Conservation (phyloP, 2,329 filamentous ascomycete species). For the Arthrobotrys sphaeroides region DNA sequence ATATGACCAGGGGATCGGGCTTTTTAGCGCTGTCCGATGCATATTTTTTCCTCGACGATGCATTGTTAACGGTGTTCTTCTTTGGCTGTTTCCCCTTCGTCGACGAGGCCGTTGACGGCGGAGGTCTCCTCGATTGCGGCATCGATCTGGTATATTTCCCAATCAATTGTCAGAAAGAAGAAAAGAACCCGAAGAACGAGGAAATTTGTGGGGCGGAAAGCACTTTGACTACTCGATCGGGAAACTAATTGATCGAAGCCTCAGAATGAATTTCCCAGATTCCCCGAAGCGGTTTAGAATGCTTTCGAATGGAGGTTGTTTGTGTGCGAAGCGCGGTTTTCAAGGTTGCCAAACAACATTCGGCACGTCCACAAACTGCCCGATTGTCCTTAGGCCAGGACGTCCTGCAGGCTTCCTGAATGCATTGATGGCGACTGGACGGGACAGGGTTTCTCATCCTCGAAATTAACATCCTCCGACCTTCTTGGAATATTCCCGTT, state of each 20-base stretch:
- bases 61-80: background rate
- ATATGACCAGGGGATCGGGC: slow-evolving; percentile 9
- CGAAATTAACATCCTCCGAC: too few relatives aligned
- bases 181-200: background rate
- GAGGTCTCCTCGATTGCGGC: slow-evolving; percentile 37
- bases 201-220: background rate
- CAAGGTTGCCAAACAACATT: slow-evolving; percentile 37
- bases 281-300: slow-evolving; percentile 13
- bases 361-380: slow-evolving; percentile 53
- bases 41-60: slow-evolving; percentile 5
- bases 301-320: slow-evolving; percentile 14
- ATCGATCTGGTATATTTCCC: background rate
- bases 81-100: slow-evolving; percentile 12
- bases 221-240: slow-evolving; percentile 11
- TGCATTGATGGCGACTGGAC: too few relatives aligned
- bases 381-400: background rate
- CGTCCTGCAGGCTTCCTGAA: too few relatives aligned
- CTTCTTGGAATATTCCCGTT: too few relatives aligned
- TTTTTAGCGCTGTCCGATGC: background rate
- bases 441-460: too few relatives aligned
- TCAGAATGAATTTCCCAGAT: slow-evolving; percentile 2
- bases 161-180: too few relatives aligned
- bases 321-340: too few relatives aligned
- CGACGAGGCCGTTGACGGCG: slow-evolving; percentile 5
- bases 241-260: background rate